phyloP scores from a whole-genome alignment of 805 yeast species.

The Teunomyces pallodes region DNA sequence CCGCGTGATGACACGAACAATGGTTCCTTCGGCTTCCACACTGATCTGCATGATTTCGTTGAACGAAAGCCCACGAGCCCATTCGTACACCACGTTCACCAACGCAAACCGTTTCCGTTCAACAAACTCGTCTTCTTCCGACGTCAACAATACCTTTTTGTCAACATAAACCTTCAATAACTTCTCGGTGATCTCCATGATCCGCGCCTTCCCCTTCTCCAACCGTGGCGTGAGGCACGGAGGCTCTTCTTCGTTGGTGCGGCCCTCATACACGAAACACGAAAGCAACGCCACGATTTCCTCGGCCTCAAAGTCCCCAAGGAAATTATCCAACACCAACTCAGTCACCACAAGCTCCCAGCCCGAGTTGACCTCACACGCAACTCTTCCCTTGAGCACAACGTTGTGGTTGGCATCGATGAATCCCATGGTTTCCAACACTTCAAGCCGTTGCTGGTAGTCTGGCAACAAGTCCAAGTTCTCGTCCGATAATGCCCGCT shows the following conservation, averaged over 20 bases:
- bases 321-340: constrained; percentile 82
- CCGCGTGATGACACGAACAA: constrained; percentile 91
- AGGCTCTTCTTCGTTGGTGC: constrained; percentile 60
- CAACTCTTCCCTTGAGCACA: constrained; percentile 85
- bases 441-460: constrained; percentile 83
- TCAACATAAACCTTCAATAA: constrained; percentile 60
- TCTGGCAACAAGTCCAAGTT: constrained; percentile 89
- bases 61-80: constrained; percentile 95
- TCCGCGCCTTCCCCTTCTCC: constrained; percentile 63
- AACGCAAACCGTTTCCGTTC: constrained; percentile 85
- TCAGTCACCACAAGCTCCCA: constrained; percentile 91
- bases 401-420: constrained; percentile 76
- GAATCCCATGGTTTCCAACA: constrained; percentile 74
- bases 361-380: constrained; percentile 88
- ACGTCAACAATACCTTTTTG: constrained; percentile 71
- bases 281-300: constrained; percentile 95
- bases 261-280: constrained; percentile 90
- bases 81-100: constrained; percentile 92
- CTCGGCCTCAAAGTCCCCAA: constrained; percentile 91
- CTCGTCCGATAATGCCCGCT: constrained; percentile 73
- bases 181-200: constrained; percentile 65
- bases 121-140: constrained; percentile 81
- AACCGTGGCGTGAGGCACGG: constrained; percentile 73
- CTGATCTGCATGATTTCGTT: constrained; percentile 87
- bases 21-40: constrained; percentile 92